These are phyloP conservation scores for Fomitiporia mediterranea DNA, from an alignment of 1,284 basidiomycete species.

Conservation along the genomic window DNA sequence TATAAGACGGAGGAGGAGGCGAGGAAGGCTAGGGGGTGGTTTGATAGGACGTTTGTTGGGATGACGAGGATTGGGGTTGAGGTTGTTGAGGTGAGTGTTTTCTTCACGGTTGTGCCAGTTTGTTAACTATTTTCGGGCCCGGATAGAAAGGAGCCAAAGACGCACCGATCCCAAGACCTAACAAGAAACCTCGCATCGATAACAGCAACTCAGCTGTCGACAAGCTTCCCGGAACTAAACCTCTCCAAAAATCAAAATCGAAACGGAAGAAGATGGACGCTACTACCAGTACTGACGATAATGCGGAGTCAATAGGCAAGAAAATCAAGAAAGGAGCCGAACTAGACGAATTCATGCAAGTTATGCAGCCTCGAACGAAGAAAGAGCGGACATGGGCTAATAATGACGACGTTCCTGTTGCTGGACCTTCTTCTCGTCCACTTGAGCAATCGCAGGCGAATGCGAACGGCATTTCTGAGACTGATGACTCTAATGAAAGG, in stretches of 20 bases:
- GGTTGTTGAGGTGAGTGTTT: constrained; percentile 64
- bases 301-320: neutral
- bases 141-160: constrained; percentile 54
- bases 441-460: too few species aligned
- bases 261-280: constrained; percentile 20
- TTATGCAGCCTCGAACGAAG: constrained; percentile 56
- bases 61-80: constrained; percentile 73
- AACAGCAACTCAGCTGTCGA: constrained; percentile 35
- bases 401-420: constrained; percentile 32
- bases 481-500: constrained; percentile 26
- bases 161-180: constrained; percentile 58
- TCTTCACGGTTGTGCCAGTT: too few species aligned
- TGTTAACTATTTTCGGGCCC: constrained; percentile 8
- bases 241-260: constrained; percentile 21
- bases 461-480: too few species aligned
- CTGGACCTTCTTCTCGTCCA: constrained; percentile 14
- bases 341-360: constrained; percentile 55
- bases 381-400: constrained; percentile 70
- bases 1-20: constrained; percentile 84
- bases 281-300: neutral
- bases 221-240: constrained; percentile 17
- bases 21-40: constrained; percentile 73
- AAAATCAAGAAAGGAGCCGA: constrained; percentile 35
- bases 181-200: constrained; percentile 61
- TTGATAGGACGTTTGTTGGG: constrained; percentile 79